A percentile compares a stretch with the other conserved stretches of the same genome.
Conservation (phyloP, 2,329 filamentous ascomycete species). For the Fusarium nelsonii region DNA sequence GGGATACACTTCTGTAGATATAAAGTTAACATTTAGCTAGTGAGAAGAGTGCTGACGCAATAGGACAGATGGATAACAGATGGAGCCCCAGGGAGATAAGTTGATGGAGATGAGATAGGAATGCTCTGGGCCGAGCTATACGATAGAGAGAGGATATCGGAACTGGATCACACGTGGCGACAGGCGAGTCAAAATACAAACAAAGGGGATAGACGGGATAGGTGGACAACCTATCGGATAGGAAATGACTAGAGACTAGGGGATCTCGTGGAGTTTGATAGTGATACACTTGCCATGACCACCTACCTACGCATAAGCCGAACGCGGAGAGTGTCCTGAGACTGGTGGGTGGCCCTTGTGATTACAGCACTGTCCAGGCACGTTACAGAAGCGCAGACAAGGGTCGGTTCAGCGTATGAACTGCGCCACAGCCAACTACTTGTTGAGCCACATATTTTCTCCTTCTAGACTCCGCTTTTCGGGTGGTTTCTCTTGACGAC, state of each 20-base stretch:
- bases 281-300: conserved; percentile 9
- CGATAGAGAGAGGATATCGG: conserved; percentile 1
- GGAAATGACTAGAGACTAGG: conserved; percentile 3
- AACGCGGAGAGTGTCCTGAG: conserved; percentile 38
- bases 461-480: conserved; percentile 5
- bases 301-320: conserved; percentile 9
- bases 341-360: conserved; percentile 33
- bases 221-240: conserved; percentile 5
- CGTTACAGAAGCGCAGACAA: neutral
- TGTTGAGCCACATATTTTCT: neutral
- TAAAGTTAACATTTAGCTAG: conserved; percentile 37
- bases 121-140: conserved; percentile 2
- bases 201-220: conserved; percentile 15
- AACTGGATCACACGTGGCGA: conserved; percentile 26
- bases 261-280: conserved; percentile 13
- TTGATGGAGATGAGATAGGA: conserved; percentile 17
- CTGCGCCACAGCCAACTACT: neutral
- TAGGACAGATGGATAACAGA: conserved; percentile 16
- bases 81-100: conserved; percentile 2
- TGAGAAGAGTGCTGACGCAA: conserved; percentile 29
- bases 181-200: neutral
- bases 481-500: conserved; percentile 30
- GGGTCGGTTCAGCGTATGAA: neutral
- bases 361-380: conserved; percentile 19
- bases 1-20: conserved; percentile 16